Conservation (phyloP, 1,284 basidiomycete genomes). For the Xerocomus amazonicus region DNA sequence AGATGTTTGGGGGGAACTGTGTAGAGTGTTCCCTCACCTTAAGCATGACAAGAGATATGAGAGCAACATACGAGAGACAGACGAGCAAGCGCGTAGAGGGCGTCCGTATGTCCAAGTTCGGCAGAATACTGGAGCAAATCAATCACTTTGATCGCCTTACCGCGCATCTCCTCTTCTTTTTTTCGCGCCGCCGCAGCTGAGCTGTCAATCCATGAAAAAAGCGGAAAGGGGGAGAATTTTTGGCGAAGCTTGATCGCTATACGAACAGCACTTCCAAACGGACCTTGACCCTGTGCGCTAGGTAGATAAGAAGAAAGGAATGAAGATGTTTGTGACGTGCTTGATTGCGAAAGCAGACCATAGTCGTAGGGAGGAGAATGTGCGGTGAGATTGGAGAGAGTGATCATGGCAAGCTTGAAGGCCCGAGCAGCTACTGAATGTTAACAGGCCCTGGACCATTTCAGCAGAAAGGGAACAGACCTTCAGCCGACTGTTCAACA, state of each 20-base stretch:
- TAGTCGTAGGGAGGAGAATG: slow-evolving; percentile 52
- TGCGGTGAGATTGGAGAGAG: slow-evolving; percentile 58
- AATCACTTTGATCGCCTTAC: slow-evolving; percentile 71
- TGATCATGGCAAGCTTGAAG: slow-evolving; percentile 66
- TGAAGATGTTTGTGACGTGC: slow-evolving; percentile 43
- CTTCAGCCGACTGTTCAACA: slow-evolving; percentile 47
- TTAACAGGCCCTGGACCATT: slow-evolving; percentile 3
- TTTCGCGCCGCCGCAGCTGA: slow-evolving; percentile 42
- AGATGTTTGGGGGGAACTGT: slow-evolving; percentile 69
- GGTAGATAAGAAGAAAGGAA: slow-evolving; percentile 62
- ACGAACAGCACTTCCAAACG: slow-evolving; percentile 61
- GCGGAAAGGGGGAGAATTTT: slow-evolving; percentile 44
- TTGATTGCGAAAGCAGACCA: slow-evolving; percentile 41
- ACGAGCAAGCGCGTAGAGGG: slow-evolving; percentile 67
- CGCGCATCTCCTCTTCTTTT: slow-evolving; percentile 58
- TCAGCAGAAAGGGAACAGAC: slow-evolving; percentile 28
- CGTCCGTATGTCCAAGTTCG: slow-evolving; percentile 74
- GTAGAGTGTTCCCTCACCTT: not conserved
- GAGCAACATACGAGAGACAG: slow-evolving; percentile 49
- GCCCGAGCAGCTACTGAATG: slow-evolving; percentile 54
- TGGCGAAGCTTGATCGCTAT: slow-evolving; percentile 61
- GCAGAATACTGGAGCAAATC: slow-evolving; percentile 76
- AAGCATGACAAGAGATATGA: not conserved
- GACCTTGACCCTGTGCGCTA: slow-evolving; percentile 67
- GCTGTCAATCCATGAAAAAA: slow-evolving; percentile 44